Evolutionary conservation across 768 basidiomycete genomes (phyloP).

Genomic region (Chalciporus chontae): DNA sequence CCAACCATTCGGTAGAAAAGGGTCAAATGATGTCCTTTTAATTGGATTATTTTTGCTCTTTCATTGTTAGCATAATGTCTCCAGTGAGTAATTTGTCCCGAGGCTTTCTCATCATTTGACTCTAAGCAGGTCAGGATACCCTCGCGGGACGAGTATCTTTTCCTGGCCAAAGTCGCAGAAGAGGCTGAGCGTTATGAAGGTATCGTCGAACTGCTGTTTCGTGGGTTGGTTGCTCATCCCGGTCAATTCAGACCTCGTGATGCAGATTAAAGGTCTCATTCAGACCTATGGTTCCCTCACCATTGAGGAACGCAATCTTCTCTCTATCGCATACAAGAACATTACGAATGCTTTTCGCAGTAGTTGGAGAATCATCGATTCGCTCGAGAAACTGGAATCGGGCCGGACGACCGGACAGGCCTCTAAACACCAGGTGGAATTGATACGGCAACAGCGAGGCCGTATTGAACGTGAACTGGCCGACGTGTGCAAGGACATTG

Average conservation of each 20-base stretch:
- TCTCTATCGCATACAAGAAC: conserved; percentile 91
- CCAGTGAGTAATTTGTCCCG: conserved; percentile 22
- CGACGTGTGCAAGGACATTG: conserved; percentile 76
- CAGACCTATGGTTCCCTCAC: conserved; percentile 66
- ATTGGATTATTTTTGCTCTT: conserved; percentile 7
- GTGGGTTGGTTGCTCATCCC: conserved; percentile 15
- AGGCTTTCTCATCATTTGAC: neutral
- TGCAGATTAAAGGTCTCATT: conserved; percentile 74
- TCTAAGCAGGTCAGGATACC: conserved; percentile 27
- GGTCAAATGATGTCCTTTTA: conserved; percentile 3
- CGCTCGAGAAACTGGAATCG: conserved; percentile 61
- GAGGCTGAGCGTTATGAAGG: conserved; percentile 90
- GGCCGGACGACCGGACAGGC: conserved; percentile 29
- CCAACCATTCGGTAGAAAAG: conserved; percentile 30
- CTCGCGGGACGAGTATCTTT: conserved; percentile 41
- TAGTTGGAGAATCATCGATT: conserved; percentile 81
- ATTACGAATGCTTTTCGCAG: conserved; percentile 78
- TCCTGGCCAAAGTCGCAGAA: conserved; percentile 79
- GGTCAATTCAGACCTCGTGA: conserved; percentile 59
- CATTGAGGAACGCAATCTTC: conserved; percentile 83
- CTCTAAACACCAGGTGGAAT: conserved; percentile 45
- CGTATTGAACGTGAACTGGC: conserved; percentile 76
- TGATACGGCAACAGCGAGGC: conserved; percentile 70
- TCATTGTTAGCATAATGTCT: conserved; percentile 20
- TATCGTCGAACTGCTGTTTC: conserved; percentile 28